Base-by-base conservation (phyloP, 2,329 filamentous ascomycete species). In the Aspergillus brasiliensis region DNA sequence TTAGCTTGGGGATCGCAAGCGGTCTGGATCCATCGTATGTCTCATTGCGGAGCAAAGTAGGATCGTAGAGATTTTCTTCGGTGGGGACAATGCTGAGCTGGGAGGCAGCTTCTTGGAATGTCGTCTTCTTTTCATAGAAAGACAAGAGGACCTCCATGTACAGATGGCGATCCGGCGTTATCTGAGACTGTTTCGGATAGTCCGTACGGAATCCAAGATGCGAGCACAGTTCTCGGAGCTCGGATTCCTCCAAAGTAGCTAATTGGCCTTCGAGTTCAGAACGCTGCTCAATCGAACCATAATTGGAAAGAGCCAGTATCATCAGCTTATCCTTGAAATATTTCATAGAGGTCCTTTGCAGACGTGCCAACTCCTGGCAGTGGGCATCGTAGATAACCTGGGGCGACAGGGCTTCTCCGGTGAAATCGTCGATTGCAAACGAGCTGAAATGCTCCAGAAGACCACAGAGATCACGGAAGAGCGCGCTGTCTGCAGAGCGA, bases 391-490 rank as follows among this genome's bases (percentile, higher is more conserved):
- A 93, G 21, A 91, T 87, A 71, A 92, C 88, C 42, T 87, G 83
- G 25, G 82, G 82, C 55, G 84, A 90, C 59, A 92, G 80, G 72
- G 96, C 91, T 31, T 86, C 83, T 15, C 92, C 93, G 3, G 90
- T 92, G 71, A 96, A 91, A 69, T 98, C 95, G 72, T 98, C 91
- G 62, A 99, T 90, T 0, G 91, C 86, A 69, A 99, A 99, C 70
- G 89, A 83, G 17, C 90, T 88, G 74, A 95, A 99, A 75, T 98
- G 95, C 54, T 86, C 85, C 23, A 99, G 82, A n/a, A 99, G 83
- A 11, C 83, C 80, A 72, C 87, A 87, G 34, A 98, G 85, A 65
- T 98, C 93, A 55, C 92, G 88, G 62, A 99, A 81, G 0, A 97
- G 83, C 13, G 83, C 84, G 67, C 92, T 92, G 7, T 88, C 85